phyloP scores from a whole-genome alignment of 805 yeast genomes.

The Metschnikowia peoriensis region DNA sequence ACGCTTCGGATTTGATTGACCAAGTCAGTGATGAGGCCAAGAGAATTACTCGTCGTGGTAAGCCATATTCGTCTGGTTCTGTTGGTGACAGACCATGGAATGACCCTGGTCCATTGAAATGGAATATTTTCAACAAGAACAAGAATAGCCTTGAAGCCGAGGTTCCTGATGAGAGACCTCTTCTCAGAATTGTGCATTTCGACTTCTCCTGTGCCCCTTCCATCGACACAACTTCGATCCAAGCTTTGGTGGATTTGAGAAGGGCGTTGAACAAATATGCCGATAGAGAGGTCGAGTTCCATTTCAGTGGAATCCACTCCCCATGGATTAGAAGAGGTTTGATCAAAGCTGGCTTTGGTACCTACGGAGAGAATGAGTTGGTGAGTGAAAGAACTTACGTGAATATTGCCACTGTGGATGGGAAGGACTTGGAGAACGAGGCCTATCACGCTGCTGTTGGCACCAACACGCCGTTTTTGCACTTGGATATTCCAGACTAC shows the following conservation, averaged over 20 bases:
- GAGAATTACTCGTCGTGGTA: slow-evolving; percentile 59
- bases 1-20: slow-evolving; percentile 73
- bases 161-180: slow-evolving; percentile 53
- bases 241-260: slow-evolving; percentile 71
- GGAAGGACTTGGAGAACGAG: slow-evolving; percentile 29
- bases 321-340: slow-evolving; percentile 86
- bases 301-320: slow-evolving; percentile 78
- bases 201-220: slow-evolving; percentile 79
- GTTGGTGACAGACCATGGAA: slow-evolving; percentile 85
- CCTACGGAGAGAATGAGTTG: slow-evolving; percentile 41
- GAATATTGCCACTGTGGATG: slow-evolving; percentile 33
- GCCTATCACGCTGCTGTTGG: slow-evolving; percentile 54
- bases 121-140: slow-evolving; percentile 25
- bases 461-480: slow-evolving; percentile 75
- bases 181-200: slow-evolving; percentile 67
- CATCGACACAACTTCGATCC: slow-evolving; percentile 77
- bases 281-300: slow-evolving; percentile 83
- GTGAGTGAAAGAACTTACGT: slow-evolving; percentile 41
- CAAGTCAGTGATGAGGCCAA: slow-evolving; percentile 65
- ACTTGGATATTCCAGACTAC: slow-evolving; percentile 69
- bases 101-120: slow-evolving; percentile 67
- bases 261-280: slow-evolving; percentile 71
- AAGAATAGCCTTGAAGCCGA: slow-evolving; percentile 21
- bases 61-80: slow-evolving; percentile 32
- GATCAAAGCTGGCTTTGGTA: slow-evolving; percentile 75